Evolutionary conservation across 202 grass and related monocot species (phyloP).

Genomic region (Hordeum pubiflorum): DNA sequence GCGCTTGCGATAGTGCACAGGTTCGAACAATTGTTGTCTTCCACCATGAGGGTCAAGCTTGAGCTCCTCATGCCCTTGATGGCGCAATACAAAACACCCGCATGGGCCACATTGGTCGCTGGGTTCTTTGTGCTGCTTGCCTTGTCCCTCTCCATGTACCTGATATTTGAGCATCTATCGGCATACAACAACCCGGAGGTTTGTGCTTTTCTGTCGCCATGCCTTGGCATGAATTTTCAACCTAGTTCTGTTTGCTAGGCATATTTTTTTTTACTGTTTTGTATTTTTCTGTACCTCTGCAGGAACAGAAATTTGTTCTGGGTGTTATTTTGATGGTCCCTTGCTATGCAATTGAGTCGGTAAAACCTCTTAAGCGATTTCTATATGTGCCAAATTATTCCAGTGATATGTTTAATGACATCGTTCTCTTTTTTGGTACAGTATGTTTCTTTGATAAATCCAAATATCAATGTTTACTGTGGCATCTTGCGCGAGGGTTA

Average conservation of each 20-base stretch:
- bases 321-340: conserved; percentile 96
- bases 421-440: conserved; percentile 31
- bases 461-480: conserved; percentile 73
- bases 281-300: conserved; percentile 8
- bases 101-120: conserved; percentile 70
- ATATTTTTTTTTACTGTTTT: conserved; percentile 17
- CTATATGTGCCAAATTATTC: conserved; percentile 6
- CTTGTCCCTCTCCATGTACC: conserved; percentile 62
- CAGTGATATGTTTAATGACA: conserved; percentile 23
- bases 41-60: conserved; percentile 40
- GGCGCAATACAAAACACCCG: conserved; percentile 37
- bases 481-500: conserved; percentile 84
- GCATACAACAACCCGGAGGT: conserved; percentile 98
- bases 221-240: not conserved
- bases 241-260: not conserved
- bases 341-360: conserved; percentile 84
- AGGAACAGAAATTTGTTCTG: conserved; percentile 97
- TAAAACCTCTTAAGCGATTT: conserved; percentile 34
- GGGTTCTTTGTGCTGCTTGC: conserved; percentile 67
- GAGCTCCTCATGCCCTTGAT: conserved; percentile 16
- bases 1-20: not conserved
- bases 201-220: conserved; percentile 7
- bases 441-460: conserved; percentile 90
- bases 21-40: not conserved
- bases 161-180: conserved; percentile 83